Base-by-base conservation (phyloP, 2,329 filamentous ascomycete genomes). In the Penicillium crustosum region DNA sequence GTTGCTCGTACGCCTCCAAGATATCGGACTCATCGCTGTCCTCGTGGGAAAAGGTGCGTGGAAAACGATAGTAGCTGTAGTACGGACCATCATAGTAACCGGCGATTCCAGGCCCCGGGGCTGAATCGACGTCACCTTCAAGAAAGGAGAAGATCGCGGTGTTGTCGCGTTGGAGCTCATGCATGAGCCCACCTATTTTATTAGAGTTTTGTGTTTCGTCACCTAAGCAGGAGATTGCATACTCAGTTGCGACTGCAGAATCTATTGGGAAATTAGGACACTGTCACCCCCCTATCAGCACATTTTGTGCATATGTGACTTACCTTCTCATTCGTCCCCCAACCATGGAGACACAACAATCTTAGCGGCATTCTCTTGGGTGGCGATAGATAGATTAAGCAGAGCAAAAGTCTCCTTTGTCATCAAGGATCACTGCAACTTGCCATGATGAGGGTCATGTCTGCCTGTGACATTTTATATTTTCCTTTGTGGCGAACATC, bases 331-430 rank as follows among this genome's bases (percentile, higher is more conserved):
- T 70, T 72, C n/a, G 69, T 72, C 4, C 72, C 72, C 65, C 64
- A 68, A 23, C 71, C 71, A 65, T 73, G 72, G 29, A 74, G 67
- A 53, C 72, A 73, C 33, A 73, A 62, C 25, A 74, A 58, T 51
- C 65, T 62, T 53, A 73, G 59, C n/a, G 65, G 64, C 68, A 70
- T 70, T 15, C 33, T 58, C 36, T 29, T 45, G 17, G 45, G 38
- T 42, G 33, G 31, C 17, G 50, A n/a, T 31, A 33, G 35, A 39
- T 12, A 43, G 21, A 29, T 35, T 6, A 19, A 29, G 41, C 13
- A 27, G 35, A 42, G 19, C 35, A 45, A 50, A 59, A 55, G 44
- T 55, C 43, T 10, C 43, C 56, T 49, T 55, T 49, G 17, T 53
- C 52, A 41, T 41, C 25, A 51, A 27, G 7, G 31, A 38, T 23